Evolutionary conservation across 352 stramenopile genomes (phyloP), one percentile per base, ranked within the genome.

Genomic region (Elongisporangium undulatum): DNA sequence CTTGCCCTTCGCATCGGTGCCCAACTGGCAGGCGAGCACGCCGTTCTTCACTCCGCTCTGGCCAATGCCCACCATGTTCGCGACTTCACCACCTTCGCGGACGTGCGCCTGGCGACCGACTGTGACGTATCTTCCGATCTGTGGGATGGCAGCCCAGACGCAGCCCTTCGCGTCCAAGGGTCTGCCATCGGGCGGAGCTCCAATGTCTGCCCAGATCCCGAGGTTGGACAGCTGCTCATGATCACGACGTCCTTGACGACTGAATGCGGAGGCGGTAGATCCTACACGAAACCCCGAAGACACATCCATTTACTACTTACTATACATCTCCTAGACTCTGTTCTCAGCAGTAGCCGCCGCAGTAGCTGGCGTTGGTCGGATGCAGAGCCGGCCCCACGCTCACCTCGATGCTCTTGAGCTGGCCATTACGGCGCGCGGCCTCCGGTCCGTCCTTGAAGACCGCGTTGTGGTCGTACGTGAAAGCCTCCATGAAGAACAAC

Each of bases 131-230:
- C 71, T 51, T 5, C 77, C 77, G 16, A 88, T 60, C 21, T 87
- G 77, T 19, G 74, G 75, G 2, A 88, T 56, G 3, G 77, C 72
- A 3, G 51, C 72, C 80, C 80, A 90, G 26, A 90, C 63, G 51
- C 75, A 90, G n/a, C 80, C 80, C 52, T 90, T 75, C 0, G 77
- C 77, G 29, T 90, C 80, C 19, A 87, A 56, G 9, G 67, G 72
- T 55, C 88, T 90, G 57, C 80, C 80, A 50, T 85, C 77, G 3
- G 68, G 62, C 13, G 75, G 64, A 2, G 74, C 34, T 4, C 80
- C 77, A 17, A 87, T 52, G 29, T 79, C 38, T 5, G 80, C 80
- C 77, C 80, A 90, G 17, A 87, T 58, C 0, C 74, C 73, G 7
- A 72, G 77, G 57, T 80, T 83, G 22, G 62, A 67, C 9, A 90